phyloP scores from a whole-genome alignment of 1,139 yeast species.

The Magnusiomyces tetraspermus region DNA sequence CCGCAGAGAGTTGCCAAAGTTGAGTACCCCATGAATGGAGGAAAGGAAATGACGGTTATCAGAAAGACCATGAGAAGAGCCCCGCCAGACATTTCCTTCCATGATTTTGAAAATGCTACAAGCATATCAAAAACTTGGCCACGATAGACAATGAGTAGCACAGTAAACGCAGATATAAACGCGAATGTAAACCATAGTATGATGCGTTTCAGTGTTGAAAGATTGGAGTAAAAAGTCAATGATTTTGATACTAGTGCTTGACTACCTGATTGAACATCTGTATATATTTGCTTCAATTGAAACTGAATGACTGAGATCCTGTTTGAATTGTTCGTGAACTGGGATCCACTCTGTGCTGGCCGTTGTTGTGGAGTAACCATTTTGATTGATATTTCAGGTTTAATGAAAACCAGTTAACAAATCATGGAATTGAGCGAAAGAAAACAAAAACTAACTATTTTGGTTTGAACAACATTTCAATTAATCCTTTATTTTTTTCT shows the following conservation, averaged over 20 bases:
- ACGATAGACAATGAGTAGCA: slow-evolving; percentile 40
- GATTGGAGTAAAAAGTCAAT: slow-evolving; percentile 9
- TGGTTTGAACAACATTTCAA: no score
- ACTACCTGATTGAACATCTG: background rate
- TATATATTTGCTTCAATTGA: background rate
- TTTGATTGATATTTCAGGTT: no score
- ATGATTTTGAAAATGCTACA: slow-evolving; percentile 40
- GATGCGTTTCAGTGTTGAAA: slow-evolving; percentile 12
- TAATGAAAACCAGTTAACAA: no score
- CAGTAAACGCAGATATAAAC: background rate
- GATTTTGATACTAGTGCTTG: background rate
- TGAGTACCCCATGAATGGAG: slow-evolving; percentile 82
- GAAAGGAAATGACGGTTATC: slow-evolving; percentile 54
- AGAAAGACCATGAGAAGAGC: slow-evolving; percentile 43
- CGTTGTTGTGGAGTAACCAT: no score
- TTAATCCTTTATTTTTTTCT: no score
- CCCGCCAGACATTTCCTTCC: slow-evolving; percentile 43
- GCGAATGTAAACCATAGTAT: slow-evolving; percentile 10
- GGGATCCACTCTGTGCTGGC: no score
- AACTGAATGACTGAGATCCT: no score
- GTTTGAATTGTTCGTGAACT: no score
- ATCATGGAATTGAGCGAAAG: no score
- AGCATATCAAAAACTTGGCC: slow-evolving; percentile 38
- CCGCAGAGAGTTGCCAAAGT: slow-evolving; percentile 66
- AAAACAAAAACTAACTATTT: no score